Conservation (phyloP, 2,329 filamentous ascomycete genomes). For the Diaporthe caulivora region DNA sequence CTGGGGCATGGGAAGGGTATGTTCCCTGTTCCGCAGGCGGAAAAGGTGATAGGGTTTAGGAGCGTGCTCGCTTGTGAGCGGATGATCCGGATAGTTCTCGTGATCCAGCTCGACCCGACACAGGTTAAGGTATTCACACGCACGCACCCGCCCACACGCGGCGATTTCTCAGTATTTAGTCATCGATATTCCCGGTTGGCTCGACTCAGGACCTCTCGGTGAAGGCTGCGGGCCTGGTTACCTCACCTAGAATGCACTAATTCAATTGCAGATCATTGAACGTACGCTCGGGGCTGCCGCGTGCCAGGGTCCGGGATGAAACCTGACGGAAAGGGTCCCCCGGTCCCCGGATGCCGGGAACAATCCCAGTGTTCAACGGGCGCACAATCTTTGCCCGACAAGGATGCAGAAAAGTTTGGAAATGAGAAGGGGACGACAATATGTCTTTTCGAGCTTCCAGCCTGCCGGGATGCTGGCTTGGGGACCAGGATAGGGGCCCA, state of each 20-base stretch:
- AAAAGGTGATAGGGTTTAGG: neutral
- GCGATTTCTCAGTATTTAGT: conserved; percentile 20
- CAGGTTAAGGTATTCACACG: neutral
- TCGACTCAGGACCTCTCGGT: conserved; percentile 23
- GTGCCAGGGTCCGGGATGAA: conserved; percentile 16
- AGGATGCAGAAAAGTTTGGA: conserved; percentile 25
- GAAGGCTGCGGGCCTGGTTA: neutral
- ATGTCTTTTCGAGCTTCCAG: neutral
- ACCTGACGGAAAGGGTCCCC: conserved; percentile 3
- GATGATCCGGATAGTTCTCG: conserved; percentile 14
- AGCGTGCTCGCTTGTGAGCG: neutral
- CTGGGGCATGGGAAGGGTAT: conserved; percentile 32
- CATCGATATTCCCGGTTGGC: neutral
- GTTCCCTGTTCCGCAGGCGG: conserved; percentile 6
- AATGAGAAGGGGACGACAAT: conserved; percentile 17
- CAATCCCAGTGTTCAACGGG: conserved; percentile 18
- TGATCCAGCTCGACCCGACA: neutral
- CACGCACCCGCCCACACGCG: neutral
- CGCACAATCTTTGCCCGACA: conserved; percentile 20
- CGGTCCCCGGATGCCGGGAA: conserved; percentile 17
- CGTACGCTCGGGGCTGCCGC: conserved; percentile 16
- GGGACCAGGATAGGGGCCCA: conserved; percentile 3
- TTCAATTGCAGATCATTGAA: conserved; percentile 14
- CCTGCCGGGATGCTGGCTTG: neutral
- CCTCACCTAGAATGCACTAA: conserved; percentile 1